Base-by-base conservation (phyloP, 202 grass and related monocot species). In the Elaeis oleifera region DNA sequence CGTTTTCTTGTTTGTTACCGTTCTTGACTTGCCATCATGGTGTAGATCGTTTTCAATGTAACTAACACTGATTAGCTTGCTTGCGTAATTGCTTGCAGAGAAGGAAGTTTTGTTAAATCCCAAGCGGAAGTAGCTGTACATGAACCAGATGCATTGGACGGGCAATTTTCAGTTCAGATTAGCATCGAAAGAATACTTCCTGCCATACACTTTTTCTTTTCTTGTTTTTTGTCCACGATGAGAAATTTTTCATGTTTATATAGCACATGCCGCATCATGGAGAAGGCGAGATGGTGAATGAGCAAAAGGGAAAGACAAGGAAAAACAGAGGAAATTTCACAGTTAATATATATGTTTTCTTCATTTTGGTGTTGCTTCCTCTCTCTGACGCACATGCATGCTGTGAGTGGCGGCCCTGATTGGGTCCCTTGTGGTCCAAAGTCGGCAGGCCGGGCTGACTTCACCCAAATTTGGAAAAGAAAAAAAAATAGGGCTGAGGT, bases 91-190 rank as follows among this genome's bases (percentile, higher is more conserved):
- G 24, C 24, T 18, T 58, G 29, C 67, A 70, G 67, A 56, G 25
- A 32, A 54, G 32, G 67, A 70, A 50, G 18, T 70, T 58, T 49
- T 58, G 54, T 70, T 56, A 25, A 70, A 25, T 58, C 9, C 19
- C 15, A 7, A 25, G 48, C 13, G 36, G 36, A 44, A 2, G 54
- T n/a, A 54, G 24, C 23, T 54, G 20, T 31, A 54, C 17, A 15
- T 15, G 9, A 67, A 18, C 4, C 18, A 49, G 23, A 18, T 5
- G 25, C 49, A 23, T 15, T 4, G 16, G 5, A 44, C 36, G 8
- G 36, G 61, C 20, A 23, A 8, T 25, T 50, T 2, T 49, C 15
- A 19, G 19, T 17, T 53, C 5, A 53, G 23, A 54, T 44, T 13
- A 28, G 66, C 27, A 69, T 39, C 13, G 5, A 39, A 22, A 16